These are phyloP conservation scores for Entomortierella lignicola DNA, from an alignment of 192 early-diverging fungal species.

Conservation along the genomic window DNA sequence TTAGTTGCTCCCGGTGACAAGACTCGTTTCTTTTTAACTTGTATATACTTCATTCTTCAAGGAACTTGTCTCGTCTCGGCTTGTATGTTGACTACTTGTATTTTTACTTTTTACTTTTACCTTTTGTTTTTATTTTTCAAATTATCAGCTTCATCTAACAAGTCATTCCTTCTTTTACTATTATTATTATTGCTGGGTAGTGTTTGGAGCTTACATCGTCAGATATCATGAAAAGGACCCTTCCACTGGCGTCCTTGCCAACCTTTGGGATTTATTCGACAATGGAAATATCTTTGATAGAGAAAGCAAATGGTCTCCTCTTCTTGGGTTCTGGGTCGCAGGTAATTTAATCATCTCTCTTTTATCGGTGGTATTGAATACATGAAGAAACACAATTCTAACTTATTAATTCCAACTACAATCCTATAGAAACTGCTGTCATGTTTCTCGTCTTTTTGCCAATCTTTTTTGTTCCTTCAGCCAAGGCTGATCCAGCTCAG, in stretches of 20 bases:
- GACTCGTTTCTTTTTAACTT: conserved; percentile 24
- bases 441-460: conserved; percentile 40
- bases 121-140: neutral
- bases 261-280: conserved; percentile 26
- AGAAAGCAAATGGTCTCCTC: conserved; percentile 46
- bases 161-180: no score
- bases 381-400: no score
- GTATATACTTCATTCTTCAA: conserved; percentile 23
- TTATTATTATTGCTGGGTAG: no score
- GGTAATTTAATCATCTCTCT: neutral
- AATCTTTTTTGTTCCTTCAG: conserved; percentile 33
- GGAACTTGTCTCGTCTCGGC: conserved; percentile 15
- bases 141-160: no score
- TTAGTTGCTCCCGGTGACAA: conserved; percentile 34
- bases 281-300: conserved; percentile 30
- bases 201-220: conserved; percentile 37
- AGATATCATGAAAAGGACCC: conserved; percentile 14
- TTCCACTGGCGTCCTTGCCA: neutral
- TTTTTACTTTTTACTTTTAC: neutral
- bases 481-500: conserved; percentile 2
- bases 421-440: conserved; percentile 38
- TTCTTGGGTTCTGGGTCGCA: conserved; percentile 51
- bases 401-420: no score
- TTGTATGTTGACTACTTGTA: no score
- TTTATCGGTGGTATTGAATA: no score